phyloP scores from a whole-genome alignment of 352 stramenopile species.

The Phytopythium montanum region DNA sequence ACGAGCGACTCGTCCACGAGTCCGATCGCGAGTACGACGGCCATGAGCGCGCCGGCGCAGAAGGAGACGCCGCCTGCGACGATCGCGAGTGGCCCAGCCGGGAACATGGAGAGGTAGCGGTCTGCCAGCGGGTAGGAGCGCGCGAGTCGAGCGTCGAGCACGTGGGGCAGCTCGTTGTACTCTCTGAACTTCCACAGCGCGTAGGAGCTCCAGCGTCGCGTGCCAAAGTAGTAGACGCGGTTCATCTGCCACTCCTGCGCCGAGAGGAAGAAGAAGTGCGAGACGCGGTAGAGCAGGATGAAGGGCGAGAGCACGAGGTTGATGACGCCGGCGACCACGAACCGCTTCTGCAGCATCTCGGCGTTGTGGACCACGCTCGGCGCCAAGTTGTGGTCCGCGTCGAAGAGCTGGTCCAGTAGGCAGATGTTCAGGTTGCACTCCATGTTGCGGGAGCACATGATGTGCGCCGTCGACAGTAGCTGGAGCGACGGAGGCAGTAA shows the following conservation, averaged over 20 bases:
- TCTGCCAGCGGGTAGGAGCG: slow-evolving; percentile 91
- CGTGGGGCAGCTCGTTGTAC: slow-evolving; percentile 98
- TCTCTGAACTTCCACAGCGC: slow-evolving; percentile 93
- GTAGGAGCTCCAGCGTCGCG: slow-evolving; percentile 91
- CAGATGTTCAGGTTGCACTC: slow-evolving; percentile 96
- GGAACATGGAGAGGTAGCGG: slow-evolving; percentile 94
- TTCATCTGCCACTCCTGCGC: slow-evolving; percentile 95
- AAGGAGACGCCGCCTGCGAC: slow-evolving; percentile 94
- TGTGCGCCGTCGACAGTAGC: slow-evolving; percentile 67
- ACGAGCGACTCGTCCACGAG: slow-evolving; percentile 95
- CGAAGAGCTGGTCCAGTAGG: slow-evolving; percentile 97
- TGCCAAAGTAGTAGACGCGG: slow-evolving; percentile 92
- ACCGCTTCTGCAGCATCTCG: slow-evolving; percentile 89
- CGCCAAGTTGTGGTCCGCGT: slow-evolving; percentile 66
- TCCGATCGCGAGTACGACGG: slow-evolving; percentile 90
- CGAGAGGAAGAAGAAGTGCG: slow-evolving; percentile 97
- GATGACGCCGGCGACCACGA: slow-evolving; percentile 92
- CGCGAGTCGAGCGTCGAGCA: slow-evolving; percentile 92
- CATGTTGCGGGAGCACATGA: slow-evolving; percentile 88
- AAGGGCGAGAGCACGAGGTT: slow-evolving; percentile 97
- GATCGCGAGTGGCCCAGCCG: slow-evolving; percentile 83
- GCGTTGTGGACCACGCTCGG: slow-evolving; percentile 92
- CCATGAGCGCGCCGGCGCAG: slow-evolving; percentile 94
- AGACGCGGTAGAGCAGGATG: slow-evolving; percentile 95
- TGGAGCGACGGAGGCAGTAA: slow-evolving; percentile 70